A percentile compares a stretch with the other conserved stretches of the same genome.
phyloP scores from a whole-genome alignment of 345 rosid species.

The Camelina neglecta region DNA sequence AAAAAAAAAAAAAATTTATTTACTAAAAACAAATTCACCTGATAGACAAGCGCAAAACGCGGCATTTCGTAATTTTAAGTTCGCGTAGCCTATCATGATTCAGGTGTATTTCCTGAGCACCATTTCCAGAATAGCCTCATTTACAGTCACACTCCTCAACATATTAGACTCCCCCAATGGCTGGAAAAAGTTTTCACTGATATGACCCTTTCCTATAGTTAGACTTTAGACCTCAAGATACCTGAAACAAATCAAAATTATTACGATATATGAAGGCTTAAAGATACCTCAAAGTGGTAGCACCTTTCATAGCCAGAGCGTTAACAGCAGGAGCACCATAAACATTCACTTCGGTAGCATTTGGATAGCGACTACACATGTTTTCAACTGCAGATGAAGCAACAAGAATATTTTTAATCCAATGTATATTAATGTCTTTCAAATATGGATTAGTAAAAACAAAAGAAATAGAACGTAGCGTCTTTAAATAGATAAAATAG shows the following conservation, averaged over 20 bases:
- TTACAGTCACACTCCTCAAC: constrained; percentile 75
- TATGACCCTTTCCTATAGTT: constrained; percentile 78
- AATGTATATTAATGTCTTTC: background rate
- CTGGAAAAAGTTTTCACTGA: constrained; percentile 77
- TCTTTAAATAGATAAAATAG: background rate
- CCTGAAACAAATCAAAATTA: constrained; percentile 50
- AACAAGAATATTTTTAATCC: background rate
- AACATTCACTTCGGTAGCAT: constrained; percentile 86
- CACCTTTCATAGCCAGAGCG: constrained; percentile 72
- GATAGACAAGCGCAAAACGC: constrained; percentile 78
- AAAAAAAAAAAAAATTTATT: background rate
- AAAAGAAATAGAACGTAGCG: constrained; percentile 13
- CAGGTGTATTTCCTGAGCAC: constrained; percentile 80
- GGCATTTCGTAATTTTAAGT: constrained; percentile 83
- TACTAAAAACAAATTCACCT: constrained; percentile 54
- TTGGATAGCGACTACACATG: constrained; percentile 85
- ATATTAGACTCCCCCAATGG: constrained; percentile 74
- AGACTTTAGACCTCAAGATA: constrained; percentile 59
- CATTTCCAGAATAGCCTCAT: constrained; percentile 74
- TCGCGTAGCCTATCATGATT: constrained; percentile 77
- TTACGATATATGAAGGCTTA: constrained; percentile 1
- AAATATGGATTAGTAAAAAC: background rate
- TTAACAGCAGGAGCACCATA: constrained; percentile 64
- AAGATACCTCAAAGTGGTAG: constrained; percentile 68
- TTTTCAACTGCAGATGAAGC: constrained; percentile 70